Base-by-base conservation (phyloP, 1,139 yeast genomes). In the Sugiyamaella pinicola region DNA sequence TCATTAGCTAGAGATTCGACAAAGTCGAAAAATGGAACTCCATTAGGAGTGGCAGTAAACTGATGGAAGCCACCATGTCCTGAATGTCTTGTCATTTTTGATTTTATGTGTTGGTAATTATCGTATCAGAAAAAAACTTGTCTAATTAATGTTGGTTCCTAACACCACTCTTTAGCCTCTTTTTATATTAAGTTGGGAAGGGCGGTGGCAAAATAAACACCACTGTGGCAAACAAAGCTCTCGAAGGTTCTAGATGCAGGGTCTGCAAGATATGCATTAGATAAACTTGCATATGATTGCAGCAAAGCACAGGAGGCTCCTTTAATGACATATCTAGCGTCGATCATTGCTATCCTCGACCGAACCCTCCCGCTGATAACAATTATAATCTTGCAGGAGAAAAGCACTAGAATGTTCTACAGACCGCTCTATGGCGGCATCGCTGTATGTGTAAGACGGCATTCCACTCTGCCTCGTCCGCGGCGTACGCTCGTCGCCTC, bases 241-340 rank as follows among this genome's bases (percentile, higher is more conserved):
- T 41, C 34, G 52, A 49, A 49, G 40, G 35, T 49, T 49, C 52
- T 49, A 22, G 52, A 34, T 42, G 52, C 52, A 49, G 52, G 52
- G 47, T 28, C 22, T 38, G 38, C 40, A 28, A 10, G n/a, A 22
- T 22, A 40, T 24, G 33, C n/a, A 17, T 9, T 15, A 29, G 13
- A 29, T 29, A 2, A 17, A 19, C 38, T 19, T 33, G 40, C 47
- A 38, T 15, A 22, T 12, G 24, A 15, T 9, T n/a, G 37, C 37
- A 24, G 28, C n/a, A n/a, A n/a, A n/a, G n/a, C n/a, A n/a, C n/a
- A n/a, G n/a, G n/a, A n/a, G n/a, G n/a, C n/a, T n/a, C n/a, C n/a
- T n/a, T n/a, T n/a, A n/a, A n/a, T n/a, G n/a, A n/a, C n/a, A n/a
- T n/a, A 24, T 9, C 28, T 9, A 31, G 35, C 8, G 35, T 31